phyloP scores from a whole-genome alignment of 768 basidiomycete genomes.

The Rhodocollybia butyracea region DNA sequence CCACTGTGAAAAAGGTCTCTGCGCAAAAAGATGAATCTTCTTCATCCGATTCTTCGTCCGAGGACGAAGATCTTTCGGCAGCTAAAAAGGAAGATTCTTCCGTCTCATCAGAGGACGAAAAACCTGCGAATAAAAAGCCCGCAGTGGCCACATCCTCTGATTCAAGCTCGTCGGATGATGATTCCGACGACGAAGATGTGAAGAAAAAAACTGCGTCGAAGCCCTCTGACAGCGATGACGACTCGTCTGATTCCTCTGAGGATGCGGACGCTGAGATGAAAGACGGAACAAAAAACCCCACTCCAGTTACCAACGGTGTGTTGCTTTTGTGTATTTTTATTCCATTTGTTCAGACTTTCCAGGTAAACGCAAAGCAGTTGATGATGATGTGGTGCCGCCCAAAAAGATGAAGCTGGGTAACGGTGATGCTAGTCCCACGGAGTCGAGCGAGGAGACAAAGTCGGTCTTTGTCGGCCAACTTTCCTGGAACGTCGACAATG shows the following conservation, averaged over 20 bases:
- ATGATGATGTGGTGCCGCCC: slow-evolving; percentile 49
- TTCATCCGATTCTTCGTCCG: slow-evolving; percentile 32
- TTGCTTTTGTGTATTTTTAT: neutral
- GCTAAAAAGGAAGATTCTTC: slow-evolving; percentile 19
- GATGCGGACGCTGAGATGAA: slow-evolving; percentile 62
- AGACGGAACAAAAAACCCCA: slow-evolving; percentile 26
- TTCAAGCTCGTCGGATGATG: slow-evolving; percentile 13
- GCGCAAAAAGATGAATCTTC: slow-evolving; percentile 24
- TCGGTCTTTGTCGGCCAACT: slow-evolving; percentile 90
- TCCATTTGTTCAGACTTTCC: neutral
- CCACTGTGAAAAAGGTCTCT: slow-evolving; percentile 29
- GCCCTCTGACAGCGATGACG: slow-evolving; percentile 21
- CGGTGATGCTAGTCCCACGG: slow-evolving; percentile 44
- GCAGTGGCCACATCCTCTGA: slow-evolving; percentile 4
- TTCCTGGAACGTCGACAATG: slow-evolving; percentile 96
- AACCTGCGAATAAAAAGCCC: slow-evolving; percentile 19
- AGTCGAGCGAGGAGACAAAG: slow-evolving; percentile 40
- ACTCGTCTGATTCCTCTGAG: slow-evolving; percentile 30
- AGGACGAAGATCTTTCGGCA: slow-evolving; percentile 25
- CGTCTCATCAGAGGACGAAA: slow-evolving; percentile 7
- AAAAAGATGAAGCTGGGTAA: slow-evolving; percentile 84
- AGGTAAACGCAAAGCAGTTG: slow-evolving; percentile 84
- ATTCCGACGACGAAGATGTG: slow-evolving; percentile 9
- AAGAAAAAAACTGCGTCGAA: slow-evolving; percentile 14
- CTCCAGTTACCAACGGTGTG: slow-evolving; percentile 36